Conservation (phyloP, 164 flowering plant genomes). For the Buxus sempervirens region DNA sequence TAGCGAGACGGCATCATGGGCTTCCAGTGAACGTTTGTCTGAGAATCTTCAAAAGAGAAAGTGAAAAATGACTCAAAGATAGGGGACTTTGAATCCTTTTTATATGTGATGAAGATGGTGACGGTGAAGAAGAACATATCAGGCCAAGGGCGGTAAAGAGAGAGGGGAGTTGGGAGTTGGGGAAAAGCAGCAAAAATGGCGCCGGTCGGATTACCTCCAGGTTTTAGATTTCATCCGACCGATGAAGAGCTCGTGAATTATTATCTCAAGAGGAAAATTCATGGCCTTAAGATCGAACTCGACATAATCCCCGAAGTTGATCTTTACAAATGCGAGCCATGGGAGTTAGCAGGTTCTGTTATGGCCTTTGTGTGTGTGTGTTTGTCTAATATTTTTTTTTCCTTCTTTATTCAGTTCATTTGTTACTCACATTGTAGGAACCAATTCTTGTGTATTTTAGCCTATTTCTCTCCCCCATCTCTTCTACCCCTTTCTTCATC, state of each 20-base stretch:
- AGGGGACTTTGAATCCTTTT: conserved; percentile 54
- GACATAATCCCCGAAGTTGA: conserved; percentile 92
- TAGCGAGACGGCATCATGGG: conserved; percentile 18
- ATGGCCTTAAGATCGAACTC: conserved; percentile 74
- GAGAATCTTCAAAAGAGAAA: conserved; percentile 78
- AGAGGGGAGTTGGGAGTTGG: background rate
- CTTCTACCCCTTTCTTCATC: too few species aligned
- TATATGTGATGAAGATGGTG: conserved; percentile 20
- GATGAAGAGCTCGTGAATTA: conserved; percentile 91
- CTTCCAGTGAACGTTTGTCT: conserved; percentile 74
- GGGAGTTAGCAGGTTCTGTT: conserved; percentile 72
- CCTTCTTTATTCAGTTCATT: background rate
- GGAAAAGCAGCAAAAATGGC: conserved; percentile 39
- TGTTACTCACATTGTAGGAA: background rate
- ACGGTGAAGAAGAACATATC: background rate
- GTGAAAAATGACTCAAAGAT: conserved; percentile 49
- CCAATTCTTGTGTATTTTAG: background rate
- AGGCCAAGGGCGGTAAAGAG: background rate
- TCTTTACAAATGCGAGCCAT: conserved; percentile 95
- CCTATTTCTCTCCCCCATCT: background rate
- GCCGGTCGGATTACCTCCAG: conserved; percentile 84
- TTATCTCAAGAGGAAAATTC: conserved; percentile 80
- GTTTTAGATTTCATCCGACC: conserved; percentile 88
- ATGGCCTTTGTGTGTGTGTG: background rate
- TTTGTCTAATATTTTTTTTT: background rate